phyloP scores from a whole-genome alignment of 2,329 filamentous ascomycete genomes.

The Aureobasidium sp. region DNA sequence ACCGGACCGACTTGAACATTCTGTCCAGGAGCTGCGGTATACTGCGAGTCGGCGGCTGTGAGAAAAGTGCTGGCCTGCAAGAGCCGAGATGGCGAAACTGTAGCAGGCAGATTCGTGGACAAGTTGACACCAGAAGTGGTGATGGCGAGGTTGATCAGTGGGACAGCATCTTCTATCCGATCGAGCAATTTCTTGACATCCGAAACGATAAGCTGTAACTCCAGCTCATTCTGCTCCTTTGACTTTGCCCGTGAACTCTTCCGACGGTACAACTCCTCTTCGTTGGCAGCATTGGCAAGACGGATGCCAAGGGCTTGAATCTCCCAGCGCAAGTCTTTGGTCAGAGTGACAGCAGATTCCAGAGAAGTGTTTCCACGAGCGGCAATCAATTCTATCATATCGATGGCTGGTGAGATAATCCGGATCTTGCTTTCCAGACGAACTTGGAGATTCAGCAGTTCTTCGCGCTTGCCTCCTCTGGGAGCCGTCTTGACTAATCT shows the following conservation, averaged over 20 bases:
- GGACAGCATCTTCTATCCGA: constrained; percentile 84
- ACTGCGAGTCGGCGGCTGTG: constrained; percentile 78
- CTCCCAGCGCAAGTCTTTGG: constrained; percentile 73
- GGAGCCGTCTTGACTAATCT: constrained; percentile 67
- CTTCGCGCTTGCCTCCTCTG: constrained; percentile 62
- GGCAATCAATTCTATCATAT: constrained; percentile 83
- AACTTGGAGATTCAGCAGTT: constrained; percentile 65
- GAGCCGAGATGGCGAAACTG: constrained; percentile 82
- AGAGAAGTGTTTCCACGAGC: constrained; percentile 71
- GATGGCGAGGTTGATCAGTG: constrained; percentile 86
- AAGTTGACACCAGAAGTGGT: constrained; percentile 86
- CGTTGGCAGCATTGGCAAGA: constrained; percentile 60
- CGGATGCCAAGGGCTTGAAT: constrained; percentile 73
- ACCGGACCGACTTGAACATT: constrained; percentile 79
- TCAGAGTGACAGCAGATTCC: constrained; percentile 76
- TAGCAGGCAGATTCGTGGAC: constrained; percentile 68
- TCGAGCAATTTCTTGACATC: constrained; percentile 69
- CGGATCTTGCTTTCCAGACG: constrained; percentile 80
- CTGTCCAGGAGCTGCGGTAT: constrained; percentile 54
- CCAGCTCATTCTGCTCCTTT: constrained; percentile 51
- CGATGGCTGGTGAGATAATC: constrained; percentile 83
- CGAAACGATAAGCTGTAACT: constrained; percentile 61
- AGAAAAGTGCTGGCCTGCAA: constrained; percentile 90
- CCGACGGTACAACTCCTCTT: constrained; percentile 48
- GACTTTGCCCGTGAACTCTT: constrained; percentile 42